A percentile compares a stretch with the other conserved stretches of the same genome.
These are phyloP conservation scores for Jimgerdemannia lactiflua DNA, from an alignment of 192 early-diverging fungal genomes.

Conservation along the genomic window DNA sequence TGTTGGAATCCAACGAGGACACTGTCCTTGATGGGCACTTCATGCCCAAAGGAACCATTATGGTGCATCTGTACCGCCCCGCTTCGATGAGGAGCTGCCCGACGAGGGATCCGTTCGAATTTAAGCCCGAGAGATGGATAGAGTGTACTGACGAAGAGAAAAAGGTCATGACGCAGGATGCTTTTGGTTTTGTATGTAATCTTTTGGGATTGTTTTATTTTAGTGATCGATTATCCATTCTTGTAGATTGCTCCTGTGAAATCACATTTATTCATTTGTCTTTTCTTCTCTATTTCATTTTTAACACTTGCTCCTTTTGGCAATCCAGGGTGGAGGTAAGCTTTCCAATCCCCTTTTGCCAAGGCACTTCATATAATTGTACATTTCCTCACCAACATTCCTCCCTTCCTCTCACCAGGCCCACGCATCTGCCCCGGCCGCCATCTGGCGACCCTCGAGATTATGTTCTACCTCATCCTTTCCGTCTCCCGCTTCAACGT, in stretches of 20 bases:
- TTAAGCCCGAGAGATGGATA: slow-evolving; percentile 14
- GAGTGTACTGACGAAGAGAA: background rate
- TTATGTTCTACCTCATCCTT: background rate
- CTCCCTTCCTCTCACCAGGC: background rate
- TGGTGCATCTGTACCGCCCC: background rate
- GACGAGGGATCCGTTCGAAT: slow-evolving; percentile 5
- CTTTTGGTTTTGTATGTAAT: background rate
- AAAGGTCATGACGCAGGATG: background rate
- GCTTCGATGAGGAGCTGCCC: slow-evolving; percentile 6
- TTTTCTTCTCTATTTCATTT: too few relatives aligned
- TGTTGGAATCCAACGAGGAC: background rate
- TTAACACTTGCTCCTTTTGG: too few relatives aligned
- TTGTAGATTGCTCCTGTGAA: too few relatives aligned
- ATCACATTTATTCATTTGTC: too few relatives aligned
- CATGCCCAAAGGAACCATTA: slow-evolving; percentile 2
- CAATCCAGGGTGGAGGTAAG: too few relatives aligned
- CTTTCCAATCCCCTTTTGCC: too few relatives aligned
- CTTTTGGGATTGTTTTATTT: too few relatives aligned
- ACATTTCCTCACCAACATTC: too few relatives aligned
- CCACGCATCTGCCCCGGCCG: slow-evolving; percentile 12
- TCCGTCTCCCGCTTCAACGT: slow-evolving; percentile 3
- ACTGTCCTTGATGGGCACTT: slow-evolving; percentile 3
- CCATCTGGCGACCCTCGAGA: slow-evolving; percentile 11
- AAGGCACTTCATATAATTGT: too few relatives aligned
- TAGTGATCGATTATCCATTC: too few relatives aligned